These are phyloP conservation scores for Talaromyces sp. DNA, from an alignment of 2,329 filamentous ascomycete genomes.

Conservation along the genomic window DNA sequence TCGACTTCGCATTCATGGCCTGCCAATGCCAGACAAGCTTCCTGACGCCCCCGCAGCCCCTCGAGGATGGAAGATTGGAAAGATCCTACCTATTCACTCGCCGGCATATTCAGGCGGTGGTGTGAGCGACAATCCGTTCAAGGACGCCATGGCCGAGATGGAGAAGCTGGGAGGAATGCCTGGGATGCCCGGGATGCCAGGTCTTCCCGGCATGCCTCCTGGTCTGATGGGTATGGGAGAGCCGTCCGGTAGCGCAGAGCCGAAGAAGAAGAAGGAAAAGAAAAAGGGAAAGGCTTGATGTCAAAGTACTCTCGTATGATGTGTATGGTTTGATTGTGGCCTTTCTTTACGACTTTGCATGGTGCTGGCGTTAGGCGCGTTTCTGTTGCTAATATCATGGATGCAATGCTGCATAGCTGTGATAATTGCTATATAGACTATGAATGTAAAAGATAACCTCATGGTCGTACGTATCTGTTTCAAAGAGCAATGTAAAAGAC, in stretches of 20 bases:
- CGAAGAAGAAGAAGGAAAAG: slow-evolving; percentile 47
- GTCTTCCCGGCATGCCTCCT: slow-evolving; percentile 12
- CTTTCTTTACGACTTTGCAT: slow-evolving; percentile 33
- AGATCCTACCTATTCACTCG: slow-evolving; percentile 79
- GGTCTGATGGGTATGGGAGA: slow-evolving; percentile 47
- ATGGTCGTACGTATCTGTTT: background rate
- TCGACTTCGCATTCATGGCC: slow-evolving; percentile 67
- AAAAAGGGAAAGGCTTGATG: slow-evolving; percentile 45
- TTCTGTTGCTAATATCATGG: slow-evolving; percentile 14
- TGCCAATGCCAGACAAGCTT: slow-evolving; percentile 64
- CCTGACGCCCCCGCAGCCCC: slow-evolving; percentile 74
- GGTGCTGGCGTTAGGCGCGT: slow-evolving; percentile 33
- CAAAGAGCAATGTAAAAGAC: background rate
- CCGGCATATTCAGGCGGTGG: slow-evolving; percentile 89
- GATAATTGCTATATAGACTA: background rate
- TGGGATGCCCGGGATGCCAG: slow-evolving; percentile 36
- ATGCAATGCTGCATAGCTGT: background rate
- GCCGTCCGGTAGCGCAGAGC: slow-evolving; percentile 25
- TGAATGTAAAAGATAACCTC: background rate
- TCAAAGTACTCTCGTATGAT: slow-evolving; percentile 8
- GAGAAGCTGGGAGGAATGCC: slow-evolving; percentile 46
- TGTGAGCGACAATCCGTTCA: slow-evolving; percentile 88
- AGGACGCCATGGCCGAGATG: slow-evolving; percentile 98
- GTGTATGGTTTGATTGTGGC: slow-evolving; percentile 21
- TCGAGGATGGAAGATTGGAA: slow-evolving; percentile 84